A percentile compares a stretch with the other conserved stretches of the same genome.
Evolutionary conservation across 257 asterid genomes (phyloP).

Genomic region (Salvia rosmarinus): DNA sequence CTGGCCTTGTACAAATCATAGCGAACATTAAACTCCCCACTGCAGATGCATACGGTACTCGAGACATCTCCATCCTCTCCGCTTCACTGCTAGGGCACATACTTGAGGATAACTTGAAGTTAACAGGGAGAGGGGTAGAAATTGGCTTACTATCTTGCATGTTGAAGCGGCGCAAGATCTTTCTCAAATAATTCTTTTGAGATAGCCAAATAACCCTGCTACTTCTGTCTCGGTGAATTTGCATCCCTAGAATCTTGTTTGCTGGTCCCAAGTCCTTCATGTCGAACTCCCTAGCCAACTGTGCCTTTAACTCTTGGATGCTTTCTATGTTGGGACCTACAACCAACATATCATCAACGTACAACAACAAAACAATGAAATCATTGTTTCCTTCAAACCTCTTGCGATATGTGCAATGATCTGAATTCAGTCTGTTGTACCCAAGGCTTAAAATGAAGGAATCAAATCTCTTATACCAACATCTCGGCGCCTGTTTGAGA

Average conservation of each 20-base stretch:
- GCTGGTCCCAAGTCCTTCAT: neutral
- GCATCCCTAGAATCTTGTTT: slow-evolving; percentile 1
- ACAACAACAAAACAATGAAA: too few species aligned
- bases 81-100: neutral
- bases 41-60: neutral
- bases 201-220: neutral
- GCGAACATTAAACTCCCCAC: neutral
- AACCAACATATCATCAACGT: too few species aligned
- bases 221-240: neutral
- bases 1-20: neutral
- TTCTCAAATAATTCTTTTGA: neutral
- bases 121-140: neutral
- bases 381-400: too few species aligned
- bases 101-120: neutral
- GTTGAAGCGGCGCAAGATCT: neutral
- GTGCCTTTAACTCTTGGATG: too few species aligned
- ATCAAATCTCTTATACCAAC: neutral
- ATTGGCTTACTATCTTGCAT: neutral
- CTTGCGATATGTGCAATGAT: neutral
- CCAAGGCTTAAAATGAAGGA: neutral
- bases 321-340: too few species aligned
- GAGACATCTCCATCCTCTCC: neutral
- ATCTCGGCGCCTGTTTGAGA: neutral
- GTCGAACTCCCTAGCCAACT: too few species aligned
- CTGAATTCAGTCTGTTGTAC: neutral